Evolutionary conservation across 2,329 filamentous ascomycete species (phyloP), one percentile per base, ranked within the genome.

Genomic region (Botrytis pseudocinerea): DNA sequence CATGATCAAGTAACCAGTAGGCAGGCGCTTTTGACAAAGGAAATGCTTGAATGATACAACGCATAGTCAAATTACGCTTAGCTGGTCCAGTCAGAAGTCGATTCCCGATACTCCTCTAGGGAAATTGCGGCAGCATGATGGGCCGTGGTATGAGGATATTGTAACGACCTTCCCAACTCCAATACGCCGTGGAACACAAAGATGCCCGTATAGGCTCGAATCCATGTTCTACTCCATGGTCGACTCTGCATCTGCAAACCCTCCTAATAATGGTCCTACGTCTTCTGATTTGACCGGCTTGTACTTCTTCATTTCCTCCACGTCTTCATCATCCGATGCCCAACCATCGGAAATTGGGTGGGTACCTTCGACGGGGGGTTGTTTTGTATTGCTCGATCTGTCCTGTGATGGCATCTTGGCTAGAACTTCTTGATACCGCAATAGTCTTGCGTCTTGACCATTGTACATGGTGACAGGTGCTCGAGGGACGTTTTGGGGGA

Each of bases 401-500:
- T 88, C 85, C 25, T 83, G 81, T 48, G 83, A 80, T 25, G 85
- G 86, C 16, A 91, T 84, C 77, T 88, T 90, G 28, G 88, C 87
- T 25, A 91, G 84, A 65, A 91, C 85, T 76, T 87, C 86, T 77
- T 90, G 88, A 79, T 91, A 91, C 71, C 87, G 87, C 68, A 87
- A 83, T 38, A 88, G 81, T 73, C 86, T 85, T 63, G 86, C 84
- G 75, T 89, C 87, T 79, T 89, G 88, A 65, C 85, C 86, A 69
- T 86, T 84, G 76, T 87, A 85, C 40, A 82, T 82, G 70, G 75
- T 75, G 57, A 73, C 71, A 59, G 82, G 78, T 76, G 83, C 78
- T 75, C 80, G 77, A 69, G 79, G 78, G 48, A 82, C 81, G 73
- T 85, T 85, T 73, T 87, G 85, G 35, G 88, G 87, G 51, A 87